Base-by-base conservation (phyloP, 1,284 basidiomycete species). In the Trichosporon coremiiforme region DNA sequence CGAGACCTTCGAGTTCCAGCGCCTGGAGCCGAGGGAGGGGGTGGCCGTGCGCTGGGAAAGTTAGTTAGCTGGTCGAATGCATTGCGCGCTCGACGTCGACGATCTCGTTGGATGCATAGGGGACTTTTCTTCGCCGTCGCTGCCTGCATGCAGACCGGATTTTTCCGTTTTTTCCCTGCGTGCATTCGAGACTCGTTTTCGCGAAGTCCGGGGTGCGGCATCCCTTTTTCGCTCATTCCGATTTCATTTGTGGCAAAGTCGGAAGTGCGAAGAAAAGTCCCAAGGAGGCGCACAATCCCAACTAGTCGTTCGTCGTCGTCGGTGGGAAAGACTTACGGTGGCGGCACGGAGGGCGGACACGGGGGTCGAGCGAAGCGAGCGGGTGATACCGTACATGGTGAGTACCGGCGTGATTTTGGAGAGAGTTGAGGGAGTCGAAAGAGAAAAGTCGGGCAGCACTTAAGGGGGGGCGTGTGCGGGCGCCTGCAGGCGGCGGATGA, bases 1-100 rank as follows among this genome's bases (percentile, higher is more conserved):
- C 29, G 77, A 76, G 66, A 85, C 84, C 79, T 85, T 85, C 69
- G 82, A 83, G 83, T 85, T 85, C 77, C 78, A 83, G 70, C 84
- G 81, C 72, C 80, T 81, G 50, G 78, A 75, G 64, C 77, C 75
- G 60, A 81, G 71, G 64, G 78, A 68, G 36, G 78, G 76, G 36
- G 78, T 68, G 22, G 77, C 64, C 31, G 78, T 73, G 68, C 77
- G 75, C 79, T 80, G 73, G 8, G 62, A 66, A 66, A 68, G 41
- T 69, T 20, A 68, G 63, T 53, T 22, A n/a, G n/a, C 1, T n/a
- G 36, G 33, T 35, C 41, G n/a, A 17, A 45, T 45, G 50, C 50
- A 66, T 15, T 3, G 2, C 57, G 25, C 3, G 25, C 38, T 25
- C 53, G 53, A 20, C 60, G 35, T 35, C 29, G 60, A 35, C 31